Evolutionary conservation across 2,329 filamentous ascomycete genomes (phyloP), one percentile per base, ranked within the genome.

Genomic region (Diaporthe sp.): DNA sequence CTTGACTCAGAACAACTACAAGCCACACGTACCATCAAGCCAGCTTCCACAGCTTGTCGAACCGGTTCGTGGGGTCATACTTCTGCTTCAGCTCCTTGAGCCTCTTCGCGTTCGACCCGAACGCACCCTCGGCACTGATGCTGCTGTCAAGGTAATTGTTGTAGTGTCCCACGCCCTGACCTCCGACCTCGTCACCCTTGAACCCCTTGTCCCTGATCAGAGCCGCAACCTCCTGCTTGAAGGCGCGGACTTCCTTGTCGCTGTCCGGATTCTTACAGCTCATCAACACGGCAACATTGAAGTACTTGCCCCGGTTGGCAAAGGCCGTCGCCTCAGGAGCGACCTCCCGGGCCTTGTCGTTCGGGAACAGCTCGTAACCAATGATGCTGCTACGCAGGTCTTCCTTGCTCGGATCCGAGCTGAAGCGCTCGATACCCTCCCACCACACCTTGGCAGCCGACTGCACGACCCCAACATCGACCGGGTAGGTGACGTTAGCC

Each of bases 291-390:
- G 85, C 80, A 1, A 84, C 83, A 64, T 88, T 86, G 75, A 86
- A 86, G 50, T 86, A 85, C 8, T 78, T 78, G 10, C 85, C 86
- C 6, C 87, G 82, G 75, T 85, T 87, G 4, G 86, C 84, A 73
- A 87, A 87, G 0, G 87, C 84, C 8, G 84, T 89, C 1, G 81
- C 82, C 3, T 80, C 75, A 0, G 81, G 76, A 0, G 81, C 77
- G 6, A 86, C 80, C n/a, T 81, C 77, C 1, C 81, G 80, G 33
- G 85, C 80, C 77, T 85, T 84, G 4, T 79, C 77, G 71, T 84
- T 83, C 28, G 87, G 82, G 33, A 84, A 83, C 33, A 85, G 81
- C 75, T 89, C 87, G 6, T 86, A 83, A 1, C 85, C 79, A 3
- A 86, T 78, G 1, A 81, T 72, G 52, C 78, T 81, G 17, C 82